Base-by-base conservation (phyloP, 805 yeast genomes). In the Saccharomyces jurei region DNA sequence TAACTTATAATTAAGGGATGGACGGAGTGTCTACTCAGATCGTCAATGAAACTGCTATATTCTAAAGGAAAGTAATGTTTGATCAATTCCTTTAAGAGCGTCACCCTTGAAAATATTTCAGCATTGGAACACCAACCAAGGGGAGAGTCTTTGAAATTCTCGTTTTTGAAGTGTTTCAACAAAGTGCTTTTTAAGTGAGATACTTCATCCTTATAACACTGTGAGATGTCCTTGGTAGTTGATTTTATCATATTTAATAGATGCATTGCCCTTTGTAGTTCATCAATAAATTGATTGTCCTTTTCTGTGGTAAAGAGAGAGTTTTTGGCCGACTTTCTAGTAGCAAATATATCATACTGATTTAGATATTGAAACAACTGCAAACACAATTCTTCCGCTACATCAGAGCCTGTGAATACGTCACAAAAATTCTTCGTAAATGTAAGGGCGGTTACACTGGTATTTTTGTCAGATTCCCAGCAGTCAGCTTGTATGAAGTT, bases 231-330 rank as follows among this genome's bases (percentile, higher is more conserved):
- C 32, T 30, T 50, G 2, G 31, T 28, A 17, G 48, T 21, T 14
- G 2, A n/a, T 41, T 49, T 52, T 48, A 71, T 44, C 58, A 71
- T 60, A 5, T 52, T 36, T 6, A 61, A 54, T 25, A 63, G 55
- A 46, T 66, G 66, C 2, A 52, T 11, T 1, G 57, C 60, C 31
- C 64, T 66, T 36, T 71, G 72, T 8, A 77, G 64, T 13, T 75
- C 77, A 62, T 83, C 81, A 59, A 82, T 74, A 68, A 82, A 87
- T 44, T 86, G 77, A 59, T 89, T 88, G 53, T 77, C 80, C 60
- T 80, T 81, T 63, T 89, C 97, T 6, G 77, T 69, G 5, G 82
- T 81, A 67, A 89, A 89, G 46, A 89, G 65, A 2, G 75, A 71
- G 21, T 73, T 68, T 22, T 68, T 72, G 5, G 58, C 54, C n/a